Evolutionary conservation across 352 stramenopile genomes (phyloP).

Genomic region (Globisporangium carolinianum): DNA sequence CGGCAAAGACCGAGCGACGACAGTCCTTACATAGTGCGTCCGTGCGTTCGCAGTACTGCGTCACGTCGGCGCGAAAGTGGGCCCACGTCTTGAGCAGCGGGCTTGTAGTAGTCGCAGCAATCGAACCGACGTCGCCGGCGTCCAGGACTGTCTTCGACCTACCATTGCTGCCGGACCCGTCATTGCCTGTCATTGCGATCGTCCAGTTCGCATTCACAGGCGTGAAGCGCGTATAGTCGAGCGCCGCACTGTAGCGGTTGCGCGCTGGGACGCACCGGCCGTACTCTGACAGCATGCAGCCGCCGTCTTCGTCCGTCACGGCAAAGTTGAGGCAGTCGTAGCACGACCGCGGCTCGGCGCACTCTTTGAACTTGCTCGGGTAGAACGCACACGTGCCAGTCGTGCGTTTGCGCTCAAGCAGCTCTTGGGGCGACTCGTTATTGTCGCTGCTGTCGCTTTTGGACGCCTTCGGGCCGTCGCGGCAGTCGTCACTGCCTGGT

Average conservation of each 20-base stretch:
- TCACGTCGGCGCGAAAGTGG: slow-evolving; percentile 7
- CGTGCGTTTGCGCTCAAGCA: slow-evolving; percentile 18
- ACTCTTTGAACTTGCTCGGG: slow-evolving; percentile 28
- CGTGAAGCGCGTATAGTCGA: slow-evolving; percentile 9
- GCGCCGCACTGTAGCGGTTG: slow-evolving; percentile 1
- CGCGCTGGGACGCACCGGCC: slow-evolving; percentile 8
- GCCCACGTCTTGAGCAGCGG: not conserved
- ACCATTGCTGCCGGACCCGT: not conserved
- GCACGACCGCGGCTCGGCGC: slow-evolving; percentile 33
- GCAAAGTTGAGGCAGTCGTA: slow-evolving; percentile 50
- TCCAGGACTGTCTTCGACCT: not conserved
- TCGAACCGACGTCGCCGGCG: not conserved
- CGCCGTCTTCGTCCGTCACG: slow-evolving; percentile 21
- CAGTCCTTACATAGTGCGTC: slow-evolving; percentile 9
- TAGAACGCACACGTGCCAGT: slow-evolving; percentile 35
- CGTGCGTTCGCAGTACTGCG: slow-evolving; percentile 9
- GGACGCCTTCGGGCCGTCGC: too few relatives aligned
- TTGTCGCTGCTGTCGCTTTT: slow-evolving; percentile 3
- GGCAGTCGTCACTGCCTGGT: not conserved
- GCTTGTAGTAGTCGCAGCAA: not conserved
- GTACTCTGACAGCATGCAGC: slow-evolving; percentile 31
- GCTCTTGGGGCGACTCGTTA: slow-evolving; percentile 9
- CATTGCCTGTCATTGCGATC: not conserved
- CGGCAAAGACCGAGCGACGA: slow-evolving; percentile 12
- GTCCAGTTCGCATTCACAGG: slow-evolving; percentile 5